phyloP scores from a whole-genome alignment of 768 basidiomycete genomes.

The Tylopilus sp. region DNA sequence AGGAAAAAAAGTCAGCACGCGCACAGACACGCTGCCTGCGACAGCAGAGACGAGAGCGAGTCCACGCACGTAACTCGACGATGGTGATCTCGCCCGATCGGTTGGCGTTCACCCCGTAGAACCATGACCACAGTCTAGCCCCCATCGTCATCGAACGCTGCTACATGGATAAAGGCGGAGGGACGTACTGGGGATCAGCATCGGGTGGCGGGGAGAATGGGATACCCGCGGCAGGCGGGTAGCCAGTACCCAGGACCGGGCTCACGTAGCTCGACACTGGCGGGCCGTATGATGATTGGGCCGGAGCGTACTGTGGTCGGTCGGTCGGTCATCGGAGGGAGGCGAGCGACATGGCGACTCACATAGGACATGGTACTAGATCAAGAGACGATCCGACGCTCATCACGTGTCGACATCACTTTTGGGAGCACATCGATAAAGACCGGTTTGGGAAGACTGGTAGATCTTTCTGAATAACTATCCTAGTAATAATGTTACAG shows the following conservation, averaged over 20 bases:
- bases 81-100: conserved; percentile 65
- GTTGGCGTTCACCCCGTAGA: conserved; percentile 64
- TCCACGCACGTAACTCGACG: conserved; percentile 57
- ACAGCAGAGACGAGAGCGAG: too few relatives aligned
- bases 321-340: not conserved
- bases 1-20: too few relatives aligned
- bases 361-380: not conserved
- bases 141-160: too few relatives aligned
- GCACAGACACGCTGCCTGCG: too few relatives aligned
- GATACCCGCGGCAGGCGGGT: not conserved
- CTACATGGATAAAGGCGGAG: not conserved
- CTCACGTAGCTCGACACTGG: not conserved
- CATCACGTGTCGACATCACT: too few relatives aligned
- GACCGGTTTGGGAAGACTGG: too few relatives aligned
- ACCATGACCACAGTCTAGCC: conserved; percentile 63
- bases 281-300: conserved; percentile 7
- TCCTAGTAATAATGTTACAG: conserved; percentile 33
- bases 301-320: conserved; percentile 6
- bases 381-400: not conserved
- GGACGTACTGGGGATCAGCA: conserved; percentile 69
- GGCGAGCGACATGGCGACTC: not conserved
- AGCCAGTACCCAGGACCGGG: not conserved
- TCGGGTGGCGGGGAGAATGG: conserved; percentile 38
- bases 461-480: conserved; percentile 26
- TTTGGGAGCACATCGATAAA: too few relatives aligned